Base-by-base conservation (phyloP, 75 land plant species). In the Pinus taeda region DNA sequence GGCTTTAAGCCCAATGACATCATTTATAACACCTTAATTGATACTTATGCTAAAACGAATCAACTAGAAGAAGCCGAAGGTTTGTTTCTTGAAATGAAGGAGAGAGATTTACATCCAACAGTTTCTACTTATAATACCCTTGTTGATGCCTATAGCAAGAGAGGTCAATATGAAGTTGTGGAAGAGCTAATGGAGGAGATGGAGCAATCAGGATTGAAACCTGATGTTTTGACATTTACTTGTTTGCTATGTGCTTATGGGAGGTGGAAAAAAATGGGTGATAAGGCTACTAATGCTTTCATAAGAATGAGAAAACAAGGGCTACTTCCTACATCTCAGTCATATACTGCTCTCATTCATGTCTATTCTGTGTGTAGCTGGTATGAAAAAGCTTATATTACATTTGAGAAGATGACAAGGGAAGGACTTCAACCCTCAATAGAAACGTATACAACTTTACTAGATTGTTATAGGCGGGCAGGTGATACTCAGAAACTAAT, bases 21-120 rank as follows among this genome's bases (percentile, higher is more conserved):
- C 22, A 81, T 95, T 20, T 95, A 90, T 76, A 93, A 95, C 76
- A 95, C 89, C 11, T 75, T 95, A 21, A 83, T 95, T 77, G 86
- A 91, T 82, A 92, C 90, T 15, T 93, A 86, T 77, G 76, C 76
- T 26, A 95, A 90, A 73, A 83, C 89, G 18, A 84, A 86, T 72
- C 85, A 86, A 74, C 64, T 93, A 49, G 96, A 91, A 75, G 96
- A 95, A 78, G 96, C 93, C 18, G 97, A 94, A 80, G 95, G 93
- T 72, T 82, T 94, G 22, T 79, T 92, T 71, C 11, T 59, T 60
- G 97, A 94, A 81, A 92, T 94, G 93, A 90, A 84, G 59, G 78
- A 72, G 9, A 93, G 67, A 72, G 91, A 87, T 11, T 3, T 92
- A 6, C 39, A 80, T 11, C 91, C 92, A 24, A 87, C 90, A 6